phyloP scores from a whole-genome alignment of 2,329 filamentous ascomycete genomes.

The Sporothrix globosa region DNA sequence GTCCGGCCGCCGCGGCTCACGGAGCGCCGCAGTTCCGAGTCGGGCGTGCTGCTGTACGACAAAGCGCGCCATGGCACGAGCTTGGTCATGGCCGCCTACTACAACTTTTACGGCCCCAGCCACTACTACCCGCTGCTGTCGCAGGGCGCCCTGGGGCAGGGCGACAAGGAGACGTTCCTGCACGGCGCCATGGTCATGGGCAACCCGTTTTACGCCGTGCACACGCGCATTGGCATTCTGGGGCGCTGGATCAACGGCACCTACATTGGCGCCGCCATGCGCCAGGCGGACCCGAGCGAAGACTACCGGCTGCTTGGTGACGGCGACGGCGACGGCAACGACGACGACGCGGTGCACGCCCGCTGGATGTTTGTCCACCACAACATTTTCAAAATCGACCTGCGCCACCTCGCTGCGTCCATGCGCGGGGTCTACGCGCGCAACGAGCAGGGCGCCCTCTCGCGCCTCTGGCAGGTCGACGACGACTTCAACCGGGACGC shows the following conservation, averaged over 20 bases:
- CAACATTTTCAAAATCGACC: constrained; percentile 46
- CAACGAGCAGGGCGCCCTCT: constrained; percentile 37
- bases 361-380: constrained; percentile 45
- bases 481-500: constrained; percentile 37
- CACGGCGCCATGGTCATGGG: constrained; percentile 50
- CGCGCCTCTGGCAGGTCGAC: constrained; percentile 42
- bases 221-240: constrained; percentile 41
- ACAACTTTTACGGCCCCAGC: constrained; percentile 58
- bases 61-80: constrained; percentile 52
- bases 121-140: constrained; percentile 55
- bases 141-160: constrained; percentile 49
- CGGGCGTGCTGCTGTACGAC: constrained; percentile 53
- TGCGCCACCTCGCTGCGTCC: constrained; percentile 38
- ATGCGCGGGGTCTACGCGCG: constrained; percentile 35
- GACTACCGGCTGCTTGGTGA: constrained; percentile 37
- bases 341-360: constrained; percentile 24
- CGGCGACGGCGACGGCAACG: neutral
- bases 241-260: constrained; percentile 42
- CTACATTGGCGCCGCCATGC: constrained; percentile 40
- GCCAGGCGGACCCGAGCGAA: constrained; percentile 42
- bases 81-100: constrained; percentile 56
- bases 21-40: constrained; percentile 49
- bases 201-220: constrained; percentile 47
- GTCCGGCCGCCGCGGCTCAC: constrained; percentile 42
- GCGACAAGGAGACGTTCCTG: constrained; percentile 55